Percentiles rank a stretch among this genome's conserved stretches.
phyloP scores from a whole-genome alignment of 805 yeast species.

The Monosporozyma aerobia region DNA sequence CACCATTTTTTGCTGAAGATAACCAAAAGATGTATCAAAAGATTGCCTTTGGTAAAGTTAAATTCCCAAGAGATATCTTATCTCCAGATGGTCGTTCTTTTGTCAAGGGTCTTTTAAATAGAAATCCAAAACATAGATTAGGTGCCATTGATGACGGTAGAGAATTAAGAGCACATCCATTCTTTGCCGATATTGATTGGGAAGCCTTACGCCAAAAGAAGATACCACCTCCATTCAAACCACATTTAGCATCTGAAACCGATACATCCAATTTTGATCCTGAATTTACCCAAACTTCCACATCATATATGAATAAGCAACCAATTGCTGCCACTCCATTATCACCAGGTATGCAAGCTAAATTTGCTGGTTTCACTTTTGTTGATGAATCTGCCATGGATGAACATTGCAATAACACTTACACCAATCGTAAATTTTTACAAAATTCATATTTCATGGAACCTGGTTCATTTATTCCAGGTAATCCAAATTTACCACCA shows the following conservation, averaged over 20 bases:
- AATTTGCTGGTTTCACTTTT: constrained; percentile 93
- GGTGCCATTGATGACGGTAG: constrained; percentile 90
- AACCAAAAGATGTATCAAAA: constrained; percentile 98
- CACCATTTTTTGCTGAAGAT: constrained; percentile 95
- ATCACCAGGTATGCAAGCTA: constrained; percentile 91
- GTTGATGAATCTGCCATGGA: constrained; percentile 91
- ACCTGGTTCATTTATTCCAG: constrained; percentile 69
- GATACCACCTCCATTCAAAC: constrained; percentile 94
- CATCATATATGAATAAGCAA: constrained; percentile 60
- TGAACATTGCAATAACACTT: constrained; percentile 52
- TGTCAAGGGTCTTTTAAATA: constrained; percentile 87
- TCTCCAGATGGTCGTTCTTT: constrained; percentile 90
- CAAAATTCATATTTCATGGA: constrained; percentile 36
- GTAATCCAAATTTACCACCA: constrained; percentile 70
- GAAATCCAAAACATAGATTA: constrained; percentile 91
- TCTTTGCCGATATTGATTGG: constrained; percentile 91
- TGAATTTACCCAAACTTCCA: constrained; percentile 87
- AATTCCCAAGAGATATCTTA: constrained; percentile 92
- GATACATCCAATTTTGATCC: constrained; percentile 98
- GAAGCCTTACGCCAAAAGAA: constrained; percentile 62
- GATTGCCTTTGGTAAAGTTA: constrained; percentile 95
- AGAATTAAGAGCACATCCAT: constrained; percentile 86
- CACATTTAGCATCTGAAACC: constrained; percentile 80
- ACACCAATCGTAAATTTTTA: constrained; percentile 27
- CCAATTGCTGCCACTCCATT: constrained; percentile 57